phyloP scores from a whole-genome alignment of 805 yeast genomes.

The Pichia californica region DNA sequence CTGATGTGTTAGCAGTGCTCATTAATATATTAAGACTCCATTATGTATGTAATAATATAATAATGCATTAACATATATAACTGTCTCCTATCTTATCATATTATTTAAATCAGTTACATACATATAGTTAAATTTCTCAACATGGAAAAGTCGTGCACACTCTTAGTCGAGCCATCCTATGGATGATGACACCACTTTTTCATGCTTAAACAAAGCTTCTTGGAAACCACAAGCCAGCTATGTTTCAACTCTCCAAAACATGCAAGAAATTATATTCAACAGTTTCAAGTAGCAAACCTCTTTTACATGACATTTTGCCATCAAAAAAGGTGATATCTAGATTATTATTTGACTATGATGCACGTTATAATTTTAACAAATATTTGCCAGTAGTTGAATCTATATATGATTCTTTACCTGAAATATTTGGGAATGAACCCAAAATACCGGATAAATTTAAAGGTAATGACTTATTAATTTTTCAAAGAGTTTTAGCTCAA shows the following conservation, averaged over 20 bases:
- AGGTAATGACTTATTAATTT: conserved; percentile 56
- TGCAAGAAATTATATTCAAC: conserved; percentile 7
- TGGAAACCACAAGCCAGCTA: too few species aligned
- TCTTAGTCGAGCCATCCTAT: too few species aligned
- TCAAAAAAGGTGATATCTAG: conserved; percentile 49
- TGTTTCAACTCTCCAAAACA: too few species aligned
- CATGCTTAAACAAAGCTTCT: too few species aligned
- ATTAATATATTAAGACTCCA: too few species aligned
- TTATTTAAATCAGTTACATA: too few species aligned
- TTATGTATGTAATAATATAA: too few species aligned
- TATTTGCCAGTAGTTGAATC: conserved; percentile 47
- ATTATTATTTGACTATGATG: conserved; percentile 60
- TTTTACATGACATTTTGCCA: conserved; percentile 48
- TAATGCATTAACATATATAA: too few species aligned
- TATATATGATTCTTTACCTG: conserved; percentile 36
- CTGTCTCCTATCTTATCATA: neutral
- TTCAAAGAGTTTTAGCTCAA: conserved; percentile 60
- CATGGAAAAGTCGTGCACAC: neutral
- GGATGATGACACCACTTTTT: too few species aligned
- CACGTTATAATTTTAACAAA: conserved; percentile 46
- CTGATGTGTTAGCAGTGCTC: too few species aligned
- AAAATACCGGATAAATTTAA: conserved; percentile 29
- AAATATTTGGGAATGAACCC: conserved; percentile 16
- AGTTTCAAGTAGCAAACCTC: conserved; percentile 25
- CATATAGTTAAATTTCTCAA: neutral